Evolutionary conservation across 306 rosid species (phyloP), one percentile per base, ranked within the genome.

Genomic region (Aeschynomene evenia): DNA sequence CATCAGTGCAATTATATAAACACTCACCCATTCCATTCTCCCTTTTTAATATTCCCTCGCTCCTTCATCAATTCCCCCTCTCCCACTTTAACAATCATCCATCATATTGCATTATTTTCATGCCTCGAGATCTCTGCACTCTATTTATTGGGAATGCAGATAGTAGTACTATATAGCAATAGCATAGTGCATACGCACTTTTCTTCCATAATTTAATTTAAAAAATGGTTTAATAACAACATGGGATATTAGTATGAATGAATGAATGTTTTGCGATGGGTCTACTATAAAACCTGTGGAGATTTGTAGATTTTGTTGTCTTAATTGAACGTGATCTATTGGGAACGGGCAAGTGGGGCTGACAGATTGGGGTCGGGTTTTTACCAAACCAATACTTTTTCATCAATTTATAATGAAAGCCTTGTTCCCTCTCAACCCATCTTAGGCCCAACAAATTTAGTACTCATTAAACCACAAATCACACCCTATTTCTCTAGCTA

Each of bases 281-380:
- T 37, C n/a, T 22, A 36, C 68, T 15, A n/a, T n/a, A 22, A 39
- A 36, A 56, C 53, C 21, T 7, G 29, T n/a, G 31, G 16, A 22
- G 16, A 46, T 60, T 22, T 15, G 29, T 15, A n/a, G 28, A 45
- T 74, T 66, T 63, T 53, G 0, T 19, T 43, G 14, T 7, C 37
- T 13, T 9, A 45, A n/a, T 20, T 43, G 29, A 33, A 9, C 13
- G 66, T 33, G 63, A 67, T 58, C 14, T 37, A 51, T 23, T 8
- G 76, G 73, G 23, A 72, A 55, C 62, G 59, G 69, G 68, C 68
- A 26, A 79, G 67, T 55, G 73, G 50, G 69, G 34, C 9, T 58
- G 39, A 31, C 63, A 48, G 50, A 39, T 50, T 15, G 19, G 40
- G 39, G 20, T 54, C 9, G 23, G 67, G 23, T 45, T 43, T 54